Conservation (phyloP, 2,329 filamentous ascomycete genomes). For the Allantophomopsis lycopodina region DNA sequence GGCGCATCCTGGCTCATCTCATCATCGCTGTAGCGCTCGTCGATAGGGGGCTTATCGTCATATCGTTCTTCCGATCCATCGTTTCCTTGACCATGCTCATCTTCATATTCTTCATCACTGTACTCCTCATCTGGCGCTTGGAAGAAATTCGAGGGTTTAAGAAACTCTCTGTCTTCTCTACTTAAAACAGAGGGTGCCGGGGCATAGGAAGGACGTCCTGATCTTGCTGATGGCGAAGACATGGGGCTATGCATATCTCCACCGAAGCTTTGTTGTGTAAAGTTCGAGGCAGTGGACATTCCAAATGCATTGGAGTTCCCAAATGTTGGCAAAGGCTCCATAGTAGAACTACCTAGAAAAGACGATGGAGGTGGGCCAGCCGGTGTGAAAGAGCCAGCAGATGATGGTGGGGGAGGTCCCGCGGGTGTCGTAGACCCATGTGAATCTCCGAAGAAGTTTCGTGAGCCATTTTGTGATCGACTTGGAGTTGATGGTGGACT, state of each 20-base stretch:
- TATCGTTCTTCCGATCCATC: too few relatives aligned
- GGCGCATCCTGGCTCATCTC: too few relatives aligned
- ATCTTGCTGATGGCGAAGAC: slow-evolving; percentile 8
- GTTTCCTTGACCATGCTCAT: too few relatives aligned
- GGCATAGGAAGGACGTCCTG: slow-evolving; percentile 7
- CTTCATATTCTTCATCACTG: slow-evolving; percentile 7
- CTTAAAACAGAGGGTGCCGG: slow-evolving; percentile 36
- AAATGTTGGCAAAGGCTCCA: slow-evolving; percentile 15
- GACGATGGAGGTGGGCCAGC: slow-evolving; percentile 35
- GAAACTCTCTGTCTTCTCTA: slow-evolving; percentile 21
- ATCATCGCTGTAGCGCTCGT: too few relatives aligned
- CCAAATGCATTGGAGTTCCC: slow-evolving; percentile 3
- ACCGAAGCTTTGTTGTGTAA: too few relatives aligned
- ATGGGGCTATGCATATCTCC: background rate
- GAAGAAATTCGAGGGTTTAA: background rate
- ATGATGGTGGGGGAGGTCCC: slow-evolving; percentile 34
- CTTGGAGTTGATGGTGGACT: slow-evolving; percentile 22
- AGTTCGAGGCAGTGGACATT: slow-evolving; percentile 6
- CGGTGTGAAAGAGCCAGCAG: slow-evolving; percentile 38
- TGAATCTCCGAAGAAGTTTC: slow-evolving; percentile 14
- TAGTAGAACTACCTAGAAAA: slow-evolving; percentile 34
- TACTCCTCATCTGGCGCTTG: slow-evolving; percentile 4
- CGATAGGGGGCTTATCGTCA: too few relatives aligned
- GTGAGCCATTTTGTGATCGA: slow-evolving; percentile 13
- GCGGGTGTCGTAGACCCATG: slow-evolving; percentile 41